These are phyloP conservation scores for Trametes cinnabarina DNA, from an alignment of 768 basidiomycete species.

Conservation along the genomic window DNA sequence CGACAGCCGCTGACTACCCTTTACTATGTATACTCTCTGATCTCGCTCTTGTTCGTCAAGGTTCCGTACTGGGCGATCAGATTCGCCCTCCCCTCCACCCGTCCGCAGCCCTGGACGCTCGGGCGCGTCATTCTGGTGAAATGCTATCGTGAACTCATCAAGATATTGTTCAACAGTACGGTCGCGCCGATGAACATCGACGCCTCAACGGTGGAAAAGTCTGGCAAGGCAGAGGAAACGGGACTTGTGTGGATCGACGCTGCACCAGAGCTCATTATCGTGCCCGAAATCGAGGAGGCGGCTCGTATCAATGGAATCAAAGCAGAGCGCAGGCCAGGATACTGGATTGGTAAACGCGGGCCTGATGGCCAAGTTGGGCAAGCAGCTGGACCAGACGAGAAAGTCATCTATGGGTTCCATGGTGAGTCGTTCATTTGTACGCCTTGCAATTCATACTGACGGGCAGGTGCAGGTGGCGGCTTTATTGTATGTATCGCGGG, in stretches of 20 bases:
- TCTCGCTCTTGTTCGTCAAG: neutral
- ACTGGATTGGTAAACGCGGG: constrained; percentile 25
- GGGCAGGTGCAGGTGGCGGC: constrained; percentile 30
- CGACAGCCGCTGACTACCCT: neutral
- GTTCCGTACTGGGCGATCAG: constrained; percentile 8
- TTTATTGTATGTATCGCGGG: constrained; percentile 18
- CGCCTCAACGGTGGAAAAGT: constrained; percentile 9
- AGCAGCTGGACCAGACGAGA: constrained; percentile 29
- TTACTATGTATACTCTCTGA: neutral
- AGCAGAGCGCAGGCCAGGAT: constrained; percentile 22
- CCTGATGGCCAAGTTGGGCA: constrained; percentile 19
- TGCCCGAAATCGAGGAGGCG: constrained; percentile 27
- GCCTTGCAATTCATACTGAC: too few relatives aligned
- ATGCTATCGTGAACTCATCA: constrained; percentile 10
- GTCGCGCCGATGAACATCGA: constrained; percentile 3
- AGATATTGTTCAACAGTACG: constrained; percentile 10
- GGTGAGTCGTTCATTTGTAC: constrained; percentile 13
- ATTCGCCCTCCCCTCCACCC: neutral
- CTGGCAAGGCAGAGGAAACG: constrained; percentile 1
- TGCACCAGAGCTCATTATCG: constrained; percentile 20
- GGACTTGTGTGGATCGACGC: constrained; percentile 27
- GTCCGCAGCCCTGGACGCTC: constrained; percentile 13
- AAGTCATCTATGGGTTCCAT: constrained; percentile 35
- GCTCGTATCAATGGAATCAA: constrained; percentile 25
- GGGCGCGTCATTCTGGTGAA: constrained; percentile 18